Evolutionary conservation across 2,329 filamentous ascomycete genomes (phyloP), one percentile per base, ranked within the genome.

Genomic region (Apiospora arundinis): DNA sequence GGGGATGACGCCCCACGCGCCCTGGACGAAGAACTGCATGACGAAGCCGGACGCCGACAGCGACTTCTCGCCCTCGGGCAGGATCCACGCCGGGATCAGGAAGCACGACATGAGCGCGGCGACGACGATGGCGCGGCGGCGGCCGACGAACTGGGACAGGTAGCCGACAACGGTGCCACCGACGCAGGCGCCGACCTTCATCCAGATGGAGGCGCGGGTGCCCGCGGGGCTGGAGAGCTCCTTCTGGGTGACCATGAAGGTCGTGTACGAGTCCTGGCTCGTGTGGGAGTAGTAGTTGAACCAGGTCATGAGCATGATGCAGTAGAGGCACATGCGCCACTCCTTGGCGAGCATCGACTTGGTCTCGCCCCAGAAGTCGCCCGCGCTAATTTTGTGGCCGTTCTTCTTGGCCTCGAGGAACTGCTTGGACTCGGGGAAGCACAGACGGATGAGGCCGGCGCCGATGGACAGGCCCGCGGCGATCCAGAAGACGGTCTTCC

Each of bases 221-320:
- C 92, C 91, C 0, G 85, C 86, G 1, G 83, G 78, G 76, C 93
- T 92, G 70, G 85, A 77, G 72, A 95, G 85, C 74, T 91, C 89
- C 81, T 95, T 95, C 76, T 93, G 87, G 5, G 87, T 87, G 49
- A 92, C 85, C 91, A 95, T 92, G 79, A 95, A 94, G 3, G 93
- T 95, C 0, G 93, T 94, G 83, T 95, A 95, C 67, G 89, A 92
- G 82, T 95, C 93, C 80, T 95, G 93, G 32, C 90, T 92, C 1
- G 92, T 93, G 84, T 95, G 93, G 68, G 91, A 92, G 83, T 93
- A 94, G 80, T 86, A 91, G 82, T 91, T 91, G 84, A 91, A 90
- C 87, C 92, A 93, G 0, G 91, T 92, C 93, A 95, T 95, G 69
- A 95, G 85, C 73, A 95, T 86, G 80, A 93, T 85, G 80, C 92